Base-by-base conservation (phyloP, 2,329 filamentous ascomycete species). In the Shiraia sp. region DNA sequence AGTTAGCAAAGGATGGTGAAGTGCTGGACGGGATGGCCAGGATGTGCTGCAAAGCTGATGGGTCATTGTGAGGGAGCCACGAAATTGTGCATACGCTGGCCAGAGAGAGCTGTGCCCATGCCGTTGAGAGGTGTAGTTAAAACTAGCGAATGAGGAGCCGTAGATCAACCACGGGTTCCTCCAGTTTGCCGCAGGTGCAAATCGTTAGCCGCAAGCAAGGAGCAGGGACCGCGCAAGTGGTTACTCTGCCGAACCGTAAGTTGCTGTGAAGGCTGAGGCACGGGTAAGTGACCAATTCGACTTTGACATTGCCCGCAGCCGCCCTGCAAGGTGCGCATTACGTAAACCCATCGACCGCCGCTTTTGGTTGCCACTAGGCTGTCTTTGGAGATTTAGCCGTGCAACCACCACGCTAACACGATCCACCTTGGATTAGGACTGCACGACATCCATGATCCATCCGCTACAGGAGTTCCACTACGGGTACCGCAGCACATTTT, bases 1-100 rank as follows among this genome's bases (percentile, higher is more conserved):
- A 38, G 42, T 57, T 55, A 63, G 60, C 58, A 60, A 47, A 44
- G 34, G 39, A 40, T 45, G 47, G 45, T 42, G 42, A 45, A 44
- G 38, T 40, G 51, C 45, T 58, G 57, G 59, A 57, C 54, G 61
- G 59, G 59, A 53, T 4, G 49, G 56, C 53, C 48, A 49, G 50
- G 41, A 49, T 44, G 49, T 43, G 47, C 31, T 40, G 45, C 41
- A 50, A 48, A 42, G 52, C 53, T 46, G 54, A 42, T 45, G 54
- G 42, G 41, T 59, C 51, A 53, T 61, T 55, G 49, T 52, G 45
- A 59, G 57, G 59, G 47, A 61, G 56, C 60, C 60, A 63, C 63
- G 62, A 68, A 60, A 59, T 53, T 48, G 43, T 61, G 63, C 62
- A 63, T 59, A 53, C 42, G 51, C 48, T 58, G 59, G 56, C 56